Conservation (phyloP, 352 stramenopile genomes). For the Phytophthora syringae region DNA sequence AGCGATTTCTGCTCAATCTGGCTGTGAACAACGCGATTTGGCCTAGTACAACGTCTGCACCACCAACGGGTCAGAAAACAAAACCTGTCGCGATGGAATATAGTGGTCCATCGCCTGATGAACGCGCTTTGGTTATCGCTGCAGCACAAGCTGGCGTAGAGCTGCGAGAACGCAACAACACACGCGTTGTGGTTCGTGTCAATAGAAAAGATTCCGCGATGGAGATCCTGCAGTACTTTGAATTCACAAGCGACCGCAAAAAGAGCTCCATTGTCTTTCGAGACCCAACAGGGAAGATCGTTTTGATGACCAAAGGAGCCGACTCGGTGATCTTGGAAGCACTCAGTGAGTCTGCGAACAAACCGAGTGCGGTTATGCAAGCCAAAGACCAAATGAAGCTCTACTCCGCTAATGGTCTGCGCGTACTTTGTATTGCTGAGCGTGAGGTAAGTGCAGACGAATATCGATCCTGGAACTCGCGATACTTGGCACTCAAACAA, state of each 20-base stretch:
- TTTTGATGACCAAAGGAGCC: slow-evolving; percentile 86
- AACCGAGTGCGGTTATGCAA: slow-evolving; percentile 31
- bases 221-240: slow-evolving; percentile 65
- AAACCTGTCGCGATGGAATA: slow-evolving; percentile 50
- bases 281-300: slow-evolving; percentile 35
- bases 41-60: slow-evolving; percentile 21
- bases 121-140: slow-evolving; percentile 69
- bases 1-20: slow-evolving; percentile 60
- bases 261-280: slow-evolving; percentile 70
- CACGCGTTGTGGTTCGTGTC: slow-evolving; percentile 34
- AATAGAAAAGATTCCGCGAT: slow-evolving; percentile 37
- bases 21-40: slow-evolving; percentile 69
- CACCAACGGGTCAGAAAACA: background rate
- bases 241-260: slow-evolving; percentile 73
- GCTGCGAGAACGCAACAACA: slow-evolving; percentile 43
- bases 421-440: slow-evolving; percentile 77
- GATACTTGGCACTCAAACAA: slow-evolving; percentile 41
- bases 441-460: slow-evolving; percentile 56
- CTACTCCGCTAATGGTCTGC: slow-evolving; percentile 68
- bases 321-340: slow-evolving; percentile 85
- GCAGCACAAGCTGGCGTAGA: slow-evolving; percentile 54
- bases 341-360: slow-evolving; percentile 38
- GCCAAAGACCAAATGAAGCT: slow-evolving; percentile 55
- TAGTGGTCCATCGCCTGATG: slow-evolving; percentile 81
- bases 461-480: slow-evolving; percentile 55